Evolutionary conservation across 2,329 filamentous ascomycete genomes (phyloP).

Genomic region (Escovopsis sp.): DNA sequence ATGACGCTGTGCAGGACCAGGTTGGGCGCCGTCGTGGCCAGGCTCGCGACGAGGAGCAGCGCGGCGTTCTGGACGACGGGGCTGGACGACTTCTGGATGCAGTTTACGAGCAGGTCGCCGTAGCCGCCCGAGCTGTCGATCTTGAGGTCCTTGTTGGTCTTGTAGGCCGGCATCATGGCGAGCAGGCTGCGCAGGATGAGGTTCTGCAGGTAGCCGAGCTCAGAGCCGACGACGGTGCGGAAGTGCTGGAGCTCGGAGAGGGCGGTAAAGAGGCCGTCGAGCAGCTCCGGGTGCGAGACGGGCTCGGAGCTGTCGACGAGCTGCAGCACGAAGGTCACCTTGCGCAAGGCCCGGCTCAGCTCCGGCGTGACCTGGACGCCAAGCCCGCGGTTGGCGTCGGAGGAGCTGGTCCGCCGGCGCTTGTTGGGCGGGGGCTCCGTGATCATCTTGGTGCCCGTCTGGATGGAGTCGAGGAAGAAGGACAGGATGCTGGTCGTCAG

Average conservation of each 20-base stretch:
- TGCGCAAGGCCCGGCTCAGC: constrained; percentile 51
- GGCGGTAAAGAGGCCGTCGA: constrained; percentile 66
- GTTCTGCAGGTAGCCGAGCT: constrained; percentile 80
- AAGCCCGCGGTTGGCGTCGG: constrained; percentile 45
- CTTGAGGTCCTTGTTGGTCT: constrained; percentile 40
- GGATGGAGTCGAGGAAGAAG: constrained; percentile 58
- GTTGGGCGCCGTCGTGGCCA: constrained; percentile 79
- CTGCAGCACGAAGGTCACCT: constrained; percentile 76
- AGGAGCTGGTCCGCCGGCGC: constrained; percentile 62
- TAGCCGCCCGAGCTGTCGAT: constrained; percentile 70
- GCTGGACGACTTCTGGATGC: constrained; percentile 79
- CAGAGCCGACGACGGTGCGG: constrained; percentile 64
- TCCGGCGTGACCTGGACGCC: constrained; percentile 48
- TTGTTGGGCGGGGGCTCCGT: constrained; percentile 61
- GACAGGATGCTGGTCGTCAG: constrained; percentile 58
- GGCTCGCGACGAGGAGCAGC: constrained; percentile 68
- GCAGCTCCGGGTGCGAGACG: constrained; percentile 57
- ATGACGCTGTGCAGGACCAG: constrained; percentile 92
- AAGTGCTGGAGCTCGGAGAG: constrained; percentile 81
- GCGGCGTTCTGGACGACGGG: constrained; percentile 90
- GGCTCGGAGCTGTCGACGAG: constrained; percentile 70
- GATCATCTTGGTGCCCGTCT: constrained; percentile 56
- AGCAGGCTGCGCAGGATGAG: constrained; percentile 69
- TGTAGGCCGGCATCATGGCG: constrained; percentile 68
- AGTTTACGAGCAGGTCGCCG: constrained; percentile 83